A percentile compares a stretch with the other conserved stretches of the same genome.
These are phyloP conservation scores for Vicia villosa DNA, from an alignment of 306 rosid genomes.

Conservation along the genomic window DNA sequence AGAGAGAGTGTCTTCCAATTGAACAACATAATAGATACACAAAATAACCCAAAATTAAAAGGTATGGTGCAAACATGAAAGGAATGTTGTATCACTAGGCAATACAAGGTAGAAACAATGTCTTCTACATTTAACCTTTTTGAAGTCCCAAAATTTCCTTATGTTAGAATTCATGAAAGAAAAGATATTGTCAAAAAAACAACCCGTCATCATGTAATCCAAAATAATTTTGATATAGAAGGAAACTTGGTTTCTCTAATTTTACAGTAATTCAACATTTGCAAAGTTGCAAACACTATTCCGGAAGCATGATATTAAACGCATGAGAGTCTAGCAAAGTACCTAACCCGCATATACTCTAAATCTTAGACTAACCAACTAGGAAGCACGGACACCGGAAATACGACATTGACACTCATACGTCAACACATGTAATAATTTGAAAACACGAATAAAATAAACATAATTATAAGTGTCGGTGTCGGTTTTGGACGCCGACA, in stretches of 20 bases:
- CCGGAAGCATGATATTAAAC: conserved; percentile 7
- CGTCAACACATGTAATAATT: too few relatives aligned
- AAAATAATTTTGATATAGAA: background rate
- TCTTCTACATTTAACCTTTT: background rate
- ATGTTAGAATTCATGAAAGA: background rate
- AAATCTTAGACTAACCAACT: background rate
- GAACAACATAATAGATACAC: conserved; percentile 9
- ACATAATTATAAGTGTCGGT: too few relatives aligned
- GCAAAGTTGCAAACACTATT: background rate
- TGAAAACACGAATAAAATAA: too few relatives aligned
- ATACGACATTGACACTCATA: too few relatives aligned
- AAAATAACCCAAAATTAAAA: conserved; percentile 5
- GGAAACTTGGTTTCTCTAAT: too few relatives aligned
- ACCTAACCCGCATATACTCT: background rate
- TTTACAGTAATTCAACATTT: too few relatives aligned
- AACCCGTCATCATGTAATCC: background rate
- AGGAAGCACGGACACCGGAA: too few relatives aligned
- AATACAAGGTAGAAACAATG: background rate
- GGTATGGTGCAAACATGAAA: background rate
- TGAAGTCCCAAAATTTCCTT: background rate
- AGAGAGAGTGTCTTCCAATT: background rate
- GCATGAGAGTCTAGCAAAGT: background rate
- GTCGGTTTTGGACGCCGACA: too few relatives aligned
- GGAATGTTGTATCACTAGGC: background rate
- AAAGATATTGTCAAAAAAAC: background rate